Conservation (phyloP, 2,329 filamentous ascomycete genomes). For the Pezicula carpinea region DNA sequence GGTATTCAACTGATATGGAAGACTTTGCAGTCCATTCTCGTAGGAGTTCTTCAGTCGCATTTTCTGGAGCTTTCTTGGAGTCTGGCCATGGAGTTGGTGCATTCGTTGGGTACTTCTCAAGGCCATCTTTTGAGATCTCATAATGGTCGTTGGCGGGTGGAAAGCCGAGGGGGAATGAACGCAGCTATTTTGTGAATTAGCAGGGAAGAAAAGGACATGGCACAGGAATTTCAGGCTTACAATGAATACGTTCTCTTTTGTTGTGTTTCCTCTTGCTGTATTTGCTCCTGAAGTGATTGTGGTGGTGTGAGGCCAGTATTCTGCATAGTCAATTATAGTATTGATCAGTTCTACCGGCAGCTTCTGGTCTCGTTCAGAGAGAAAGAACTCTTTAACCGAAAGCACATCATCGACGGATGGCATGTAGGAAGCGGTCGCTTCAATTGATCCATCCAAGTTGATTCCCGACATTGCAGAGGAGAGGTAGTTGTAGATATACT, state of each 20-base stretch:
- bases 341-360: constrained; percentile 54
- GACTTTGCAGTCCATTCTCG: constrained; percentile 14
- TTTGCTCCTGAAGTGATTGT: constrained; percentile 20
- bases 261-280: constrained; percentile 6
- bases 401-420: constrained; percentile 45
- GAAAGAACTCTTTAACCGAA: constrained; percentile 43
- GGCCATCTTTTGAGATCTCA: constrained; percentile 1
- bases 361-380: constrained; percentile 28
- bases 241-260: constrained; percentile 35
- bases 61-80: constrained; percentile 3
- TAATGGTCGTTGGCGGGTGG: constrained; percentile 1
- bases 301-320: constrained; percentile 54
- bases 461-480: not conserved
- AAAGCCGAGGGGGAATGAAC: constrained; percentile 24
- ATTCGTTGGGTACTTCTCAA: constrained; percentile 3
- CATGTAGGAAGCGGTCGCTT: constrained; percentile 11
- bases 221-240: constrained; percentile 26
- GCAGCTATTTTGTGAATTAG: constrained; percentile 16
- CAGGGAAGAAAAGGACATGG: not conserved
- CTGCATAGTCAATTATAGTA: constrained; percentile 51
- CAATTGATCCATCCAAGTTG: not conserved
- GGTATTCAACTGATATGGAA: constrained; percentile 29
- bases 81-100: constrained; percentile 12
- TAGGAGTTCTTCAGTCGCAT: constrained; percentile 16
- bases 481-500: constrained; percentile 1